A percentile compares a stretch with the other conserved stretches of the same genome.
Conservation (phyloP, 495 filamentous ascomycete genomes). For the Bombardia bombarda region DNA sequence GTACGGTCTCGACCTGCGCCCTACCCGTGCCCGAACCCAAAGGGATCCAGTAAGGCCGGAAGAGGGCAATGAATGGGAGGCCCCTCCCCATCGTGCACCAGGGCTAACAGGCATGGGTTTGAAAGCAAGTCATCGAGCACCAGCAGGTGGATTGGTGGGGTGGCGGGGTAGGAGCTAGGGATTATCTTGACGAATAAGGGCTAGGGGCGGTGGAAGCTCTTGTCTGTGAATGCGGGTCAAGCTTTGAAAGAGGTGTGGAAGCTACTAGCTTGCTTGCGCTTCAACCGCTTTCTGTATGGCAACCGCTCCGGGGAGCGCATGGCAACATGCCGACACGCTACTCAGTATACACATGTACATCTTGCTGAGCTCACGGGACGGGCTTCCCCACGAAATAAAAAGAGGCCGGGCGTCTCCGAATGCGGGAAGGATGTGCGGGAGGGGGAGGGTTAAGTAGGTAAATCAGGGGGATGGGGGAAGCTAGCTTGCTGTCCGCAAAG, state of each 20-base stretch:
- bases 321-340: too few species aligned
- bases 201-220: not conserved
- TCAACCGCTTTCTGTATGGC: too few species aligned
- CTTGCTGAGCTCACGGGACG: too few species aligned
- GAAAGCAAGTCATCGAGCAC: constrained; percentile 5
- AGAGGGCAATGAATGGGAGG: not conserved
- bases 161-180: constrained; percentile 17
- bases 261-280: not conserved
- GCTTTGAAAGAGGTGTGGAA: not conserved
- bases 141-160: constrained; percentile 16
- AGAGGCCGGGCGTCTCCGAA: too few species aligned
- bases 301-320: too few species aligned
- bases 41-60: not conserved
- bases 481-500: too few species aligned
- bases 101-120: not conserved
- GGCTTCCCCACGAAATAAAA: too few species aligned
- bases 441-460: too few species aligned
- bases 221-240: constrained; percentile 7
- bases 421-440: too few species aligned
- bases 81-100: not conserved
- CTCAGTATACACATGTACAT: too few species aligned
- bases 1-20: not conserved
- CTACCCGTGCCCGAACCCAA: not conserved
- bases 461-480: too few species aligned
- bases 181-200: constrained; percentile 8